phyloP scores from a whole-genome alignment of 768 basidiomycete genomes.

The Epithele typhae region DNA sequence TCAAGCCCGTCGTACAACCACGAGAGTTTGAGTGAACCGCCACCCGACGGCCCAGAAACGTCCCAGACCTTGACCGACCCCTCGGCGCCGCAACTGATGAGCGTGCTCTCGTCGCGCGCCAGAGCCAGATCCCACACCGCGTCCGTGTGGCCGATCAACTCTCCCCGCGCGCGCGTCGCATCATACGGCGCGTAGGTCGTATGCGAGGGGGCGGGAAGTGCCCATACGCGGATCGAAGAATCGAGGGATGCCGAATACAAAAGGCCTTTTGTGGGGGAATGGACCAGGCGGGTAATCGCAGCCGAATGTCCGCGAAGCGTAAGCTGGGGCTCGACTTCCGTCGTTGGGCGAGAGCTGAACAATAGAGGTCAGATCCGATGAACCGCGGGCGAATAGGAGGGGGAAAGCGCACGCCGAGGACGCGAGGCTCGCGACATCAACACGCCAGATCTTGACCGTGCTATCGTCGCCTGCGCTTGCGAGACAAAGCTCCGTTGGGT shows the following conservation, averaged over 20 bases:
- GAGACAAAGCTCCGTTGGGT: constrained; percentile 77
- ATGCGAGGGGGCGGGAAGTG: constrained; percentile 67
- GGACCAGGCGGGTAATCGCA: constrained; percentile 81
- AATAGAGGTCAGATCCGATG: too few relatives aligned
- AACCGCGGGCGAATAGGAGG: neutral
- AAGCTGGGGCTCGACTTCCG: constrained; percentile 89
- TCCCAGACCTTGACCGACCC: constrained; percentile 95
- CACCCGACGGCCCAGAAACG: constrained; percentile 61
- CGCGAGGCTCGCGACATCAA: constrained; percentile 71
- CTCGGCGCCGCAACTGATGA: constrained; percentile 90
- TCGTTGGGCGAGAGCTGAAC: constrained; percentile 59
- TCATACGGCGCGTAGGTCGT: constrained; percentile 94
- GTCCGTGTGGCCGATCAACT: constrained; percentile 90
- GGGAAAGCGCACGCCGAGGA: constrained; percentile 64
- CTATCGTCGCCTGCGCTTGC: constrained; percentile 96
- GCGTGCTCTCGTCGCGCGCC: constrained; percentile 73
- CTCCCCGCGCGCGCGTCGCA: constrained; percentile 66
- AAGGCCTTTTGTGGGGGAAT: constrained; percentile 69
- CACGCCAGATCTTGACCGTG: constrained; percentile 94
- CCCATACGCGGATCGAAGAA: constrained; percentile 90
- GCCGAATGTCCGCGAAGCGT: constrained; percentile 93
- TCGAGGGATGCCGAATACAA: constrained; percentile 93
- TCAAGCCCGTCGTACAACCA: constrained; percentile 80
- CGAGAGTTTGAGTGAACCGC: constrained; percentile 62
- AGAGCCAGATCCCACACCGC: constrained; percentile 95